phyloP scores from a whole-genome alignment of 1,284 basidiomycete species.

The Fomes fomentarius region DNA sequence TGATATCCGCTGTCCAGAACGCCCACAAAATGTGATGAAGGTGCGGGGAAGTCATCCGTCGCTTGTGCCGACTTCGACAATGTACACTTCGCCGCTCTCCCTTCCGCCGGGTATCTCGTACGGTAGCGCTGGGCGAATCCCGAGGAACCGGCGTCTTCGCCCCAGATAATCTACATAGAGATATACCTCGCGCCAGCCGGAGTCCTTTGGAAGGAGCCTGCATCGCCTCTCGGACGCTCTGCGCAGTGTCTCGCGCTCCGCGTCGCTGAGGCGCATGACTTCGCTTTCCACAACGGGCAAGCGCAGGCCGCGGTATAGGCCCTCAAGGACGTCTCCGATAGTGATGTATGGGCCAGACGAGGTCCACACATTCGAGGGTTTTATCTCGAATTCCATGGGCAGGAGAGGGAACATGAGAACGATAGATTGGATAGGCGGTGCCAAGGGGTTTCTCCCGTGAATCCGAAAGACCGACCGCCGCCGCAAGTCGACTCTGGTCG shows the following conservation, averaged over 20 bases:
- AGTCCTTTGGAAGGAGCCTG: not conserved
- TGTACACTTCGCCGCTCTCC: conserved; percentile 10
- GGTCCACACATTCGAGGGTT: not conserved
- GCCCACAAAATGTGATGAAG: no score
- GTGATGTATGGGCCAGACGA: conserved; percentile 2
- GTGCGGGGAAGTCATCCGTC: no score
- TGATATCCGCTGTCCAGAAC: no score
- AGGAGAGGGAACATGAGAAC: conserved; percentile 9
- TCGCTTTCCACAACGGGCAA: not conserved
- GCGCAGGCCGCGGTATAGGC: conserved; percentile 10
- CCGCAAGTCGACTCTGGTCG: no score
- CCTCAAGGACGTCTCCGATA: conserved; percentile 17
- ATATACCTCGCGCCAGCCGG: conserved; percentile 5
- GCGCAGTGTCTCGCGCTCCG: not conserved
- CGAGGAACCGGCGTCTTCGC: conserved; percentile 16
- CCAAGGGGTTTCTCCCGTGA: not conserved
- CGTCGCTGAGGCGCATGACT: not conserved
- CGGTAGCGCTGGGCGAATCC: conserved; percentile 9
- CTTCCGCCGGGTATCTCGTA: conserved; percentile 9
- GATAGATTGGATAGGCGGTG: conserved; percentile 1
- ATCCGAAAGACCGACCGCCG: no score
- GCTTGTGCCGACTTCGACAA: conserved; percentile 7
- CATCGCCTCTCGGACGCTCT: not conserved
- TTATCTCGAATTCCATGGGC: conserved; percentile 2
- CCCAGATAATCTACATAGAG: conserved; percentile 24